Conservation (phyloP, 306 rosid species). For the Fagus crenata region DNA sequence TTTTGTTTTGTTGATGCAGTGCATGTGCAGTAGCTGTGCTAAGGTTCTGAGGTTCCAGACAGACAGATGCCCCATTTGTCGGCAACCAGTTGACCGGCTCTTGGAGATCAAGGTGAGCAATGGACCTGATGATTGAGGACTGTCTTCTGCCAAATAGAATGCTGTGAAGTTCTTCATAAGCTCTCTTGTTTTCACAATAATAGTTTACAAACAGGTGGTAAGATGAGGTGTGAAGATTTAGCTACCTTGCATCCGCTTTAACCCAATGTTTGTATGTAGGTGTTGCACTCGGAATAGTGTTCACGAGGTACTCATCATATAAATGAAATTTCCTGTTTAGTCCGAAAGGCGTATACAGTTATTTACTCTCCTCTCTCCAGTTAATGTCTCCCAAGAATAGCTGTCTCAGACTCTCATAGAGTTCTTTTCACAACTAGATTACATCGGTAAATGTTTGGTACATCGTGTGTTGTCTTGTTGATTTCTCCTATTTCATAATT, state of each 20-base stretch:
- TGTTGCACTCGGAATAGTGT: not conserved
- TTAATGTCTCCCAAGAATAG: not conserved
- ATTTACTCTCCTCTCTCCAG: not conserved
- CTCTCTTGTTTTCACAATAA: not conserved
- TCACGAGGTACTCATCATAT: not conserved
- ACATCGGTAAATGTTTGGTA: not conserved
- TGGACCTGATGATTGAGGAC: slow-evolving; percentile 22
- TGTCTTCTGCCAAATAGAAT: not conserved
- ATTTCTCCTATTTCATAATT: not conserved
- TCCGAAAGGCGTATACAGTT: not conserved
- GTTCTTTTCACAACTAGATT: not conserved
- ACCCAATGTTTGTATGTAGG: not conserved
- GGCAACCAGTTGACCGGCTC: slow-evolving; percentile 48
- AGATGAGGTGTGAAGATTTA: not conserved
- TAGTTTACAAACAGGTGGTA: not conserved
- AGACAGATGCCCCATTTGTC: slow-evolving; percentile 45
- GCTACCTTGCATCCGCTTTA: not conserved
- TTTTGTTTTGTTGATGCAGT: slow-evolving; percentile 35
- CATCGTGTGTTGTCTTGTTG: not conserved
- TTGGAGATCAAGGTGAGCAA: slow-evolving; percentile 45
- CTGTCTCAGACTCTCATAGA: not conserved
- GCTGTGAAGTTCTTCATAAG: not conserved
- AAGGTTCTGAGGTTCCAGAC: slow-evolving; percentile 47
- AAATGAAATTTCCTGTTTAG: not conserved
- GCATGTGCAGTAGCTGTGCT: slow-evolving; percentile 58